phyloP scores from a whole-genome alignment of 1,139 yeast species.

The Blastobotrys apis region DNA sequence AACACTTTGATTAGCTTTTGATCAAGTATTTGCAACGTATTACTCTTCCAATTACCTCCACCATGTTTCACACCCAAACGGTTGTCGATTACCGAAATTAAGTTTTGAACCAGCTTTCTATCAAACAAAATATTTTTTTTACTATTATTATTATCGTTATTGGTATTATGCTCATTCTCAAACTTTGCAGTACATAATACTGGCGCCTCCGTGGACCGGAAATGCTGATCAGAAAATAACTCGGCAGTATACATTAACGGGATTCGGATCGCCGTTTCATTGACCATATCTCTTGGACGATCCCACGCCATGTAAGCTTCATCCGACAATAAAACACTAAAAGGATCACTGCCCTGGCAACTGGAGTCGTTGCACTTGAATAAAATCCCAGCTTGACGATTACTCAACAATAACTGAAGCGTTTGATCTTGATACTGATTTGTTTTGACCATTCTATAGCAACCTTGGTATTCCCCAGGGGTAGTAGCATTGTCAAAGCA shows the following conservation, averaged over 20 bases:
- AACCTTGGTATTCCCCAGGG: conserved; percentile 18
- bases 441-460: conserved; percentile 22
- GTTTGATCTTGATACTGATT: conserved; percentile 8
- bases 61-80: background rate
- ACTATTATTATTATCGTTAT: background rate
- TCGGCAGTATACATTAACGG: conserved; percentile 32
- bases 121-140: background rate
- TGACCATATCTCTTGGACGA: conserved; percentile 11
- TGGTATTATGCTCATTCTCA: background rate
- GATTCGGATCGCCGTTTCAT: conserved; percentile 12
- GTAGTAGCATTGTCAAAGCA: conserved; percentile 17
- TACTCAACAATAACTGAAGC: conserved; percentile 16
- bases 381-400: conserved; percentile 28
- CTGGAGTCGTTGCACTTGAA: conserved; percentile 22
- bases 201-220: conserved; percentile 18
- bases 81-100: background rate
- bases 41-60: background rate
- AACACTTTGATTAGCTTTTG: conserved; percentile 1
- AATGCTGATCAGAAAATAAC: conserved; percentile 22
- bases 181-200: conserved; percentile 7
- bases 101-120: background rate
- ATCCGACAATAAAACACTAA: conserved; percentile 28
- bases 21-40: background rate
- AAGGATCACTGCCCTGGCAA: conserved; percentile 21
- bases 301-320: conserved; percentile 27